Evolutionary conservation across 495 filamentous ascomycete species (phyloP).

Genomic region (Pyrenopolyporus hunteri): DNA sequence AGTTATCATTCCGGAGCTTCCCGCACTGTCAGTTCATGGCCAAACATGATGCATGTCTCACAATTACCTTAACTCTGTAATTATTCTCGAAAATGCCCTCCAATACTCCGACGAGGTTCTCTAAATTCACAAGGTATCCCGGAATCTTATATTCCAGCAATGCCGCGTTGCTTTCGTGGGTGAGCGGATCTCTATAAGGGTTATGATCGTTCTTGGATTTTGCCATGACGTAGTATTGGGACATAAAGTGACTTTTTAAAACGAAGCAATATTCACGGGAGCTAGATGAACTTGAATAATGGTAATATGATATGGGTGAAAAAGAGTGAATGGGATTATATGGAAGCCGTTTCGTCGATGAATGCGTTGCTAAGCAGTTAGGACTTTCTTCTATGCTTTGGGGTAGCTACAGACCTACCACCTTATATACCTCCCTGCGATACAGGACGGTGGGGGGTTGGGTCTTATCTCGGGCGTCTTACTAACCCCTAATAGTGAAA

Average conservation of each 20-base stretch:
- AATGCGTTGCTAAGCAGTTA: too few species aligned
- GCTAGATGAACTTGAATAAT: neutral
- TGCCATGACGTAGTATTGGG: neutral
- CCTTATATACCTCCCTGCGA: too few species aligned
- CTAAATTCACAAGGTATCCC: conserved; percentile 11
- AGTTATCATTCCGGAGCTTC: conserved; percentile 27
- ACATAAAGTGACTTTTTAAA: too few species aligned
- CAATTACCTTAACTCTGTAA: conserved; percentile 22
- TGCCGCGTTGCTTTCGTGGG: neutral
- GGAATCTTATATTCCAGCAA: conserved; percentile 9
- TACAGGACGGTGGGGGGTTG: too few species aligned
- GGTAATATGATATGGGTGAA: too few species aligned
- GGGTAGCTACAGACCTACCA: too few species aligned
- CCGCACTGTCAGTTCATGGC: neutral
- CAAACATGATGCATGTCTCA: neutral
- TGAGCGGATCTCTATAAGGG: neutral
- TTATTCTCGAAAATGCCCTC: neutral
- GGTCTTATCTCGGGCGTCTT: neutral
- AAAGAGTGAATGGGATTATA: too few species aligned
- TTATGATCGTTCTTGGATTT: neutral
- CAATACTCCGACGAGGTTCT: conserved; percentile 5
- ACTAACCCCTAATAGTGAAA: neutral
- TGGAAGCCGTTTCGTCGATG: too few species aligned
- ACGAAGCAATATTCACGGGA: too few species aligned
- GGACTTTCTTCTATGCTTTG: too few species aligned